phyloP scores from a whole-genome alignment of 345 rosid species.

The Sonneratia alba region DNA sequence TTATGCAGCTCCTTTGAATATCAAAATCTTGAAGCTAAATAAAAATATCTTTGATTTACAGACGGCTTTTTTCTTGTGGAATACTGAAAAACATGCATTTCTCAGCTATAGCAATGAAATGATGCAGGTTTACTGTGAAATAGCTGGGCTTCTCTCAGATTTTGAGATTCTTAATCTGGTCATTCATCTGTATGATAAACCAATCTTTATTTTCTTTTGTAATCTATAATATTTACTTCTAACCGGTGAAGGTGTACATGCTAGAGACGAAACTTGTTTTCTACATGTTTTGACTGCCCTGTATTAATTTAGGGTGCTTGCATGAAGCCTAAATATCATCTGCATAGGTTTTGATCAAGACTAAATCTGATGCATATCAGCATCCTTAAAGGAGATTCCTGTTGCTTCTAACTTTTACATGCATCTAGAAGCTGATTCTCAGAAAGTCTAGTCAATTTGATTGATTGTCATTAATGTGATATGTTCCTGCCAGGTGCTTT shows the following conservation, averaged over 20 bases:
- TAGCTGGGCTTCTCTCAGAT: conserved; percentile 59
- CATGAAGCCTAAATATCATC: background rate
- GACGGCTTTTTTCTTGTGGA: too few relatives aligned
- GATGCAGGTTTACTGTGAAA: conserved; percentile 54
- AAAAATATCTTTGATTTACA: too few relatives aligned
- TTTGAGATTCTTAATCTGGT: conserved; percentile 75
- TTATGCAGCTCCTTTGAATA: too few relatives aligned
- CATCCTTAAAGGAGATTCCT: background rate
- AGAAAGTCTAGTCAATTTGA: background rate
- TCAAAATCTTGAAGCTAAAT: too few relatives aligned
- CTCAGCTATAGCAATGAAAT: conserved; percentile 9
- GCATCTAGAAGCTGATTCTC: background rate
- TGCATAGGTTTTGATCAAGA: background rate
- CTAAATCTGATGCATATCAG: background rate
- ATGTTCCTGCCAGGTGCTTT: conserved; percentile 53
- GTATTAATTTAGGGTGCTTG: background rate
- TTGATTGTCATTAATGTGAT: background rate
- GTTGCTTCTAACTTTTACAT: background rate
- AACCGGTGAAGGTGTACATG: background rate
- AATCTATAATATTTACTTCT: background rate
- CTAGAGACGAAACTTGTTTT: too few relatives aligned
- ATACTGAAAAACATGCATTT: background rate
- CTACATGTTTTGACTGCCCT: background rate
- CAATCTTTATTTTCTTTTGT: background rate
- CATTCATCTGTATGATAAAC: background rate